Base-by-base conservation (phyloP, 2,329 filamentous ascomycete genomes). In the Ophiognomonia clavigignenti-juglandacearum region DNA sequence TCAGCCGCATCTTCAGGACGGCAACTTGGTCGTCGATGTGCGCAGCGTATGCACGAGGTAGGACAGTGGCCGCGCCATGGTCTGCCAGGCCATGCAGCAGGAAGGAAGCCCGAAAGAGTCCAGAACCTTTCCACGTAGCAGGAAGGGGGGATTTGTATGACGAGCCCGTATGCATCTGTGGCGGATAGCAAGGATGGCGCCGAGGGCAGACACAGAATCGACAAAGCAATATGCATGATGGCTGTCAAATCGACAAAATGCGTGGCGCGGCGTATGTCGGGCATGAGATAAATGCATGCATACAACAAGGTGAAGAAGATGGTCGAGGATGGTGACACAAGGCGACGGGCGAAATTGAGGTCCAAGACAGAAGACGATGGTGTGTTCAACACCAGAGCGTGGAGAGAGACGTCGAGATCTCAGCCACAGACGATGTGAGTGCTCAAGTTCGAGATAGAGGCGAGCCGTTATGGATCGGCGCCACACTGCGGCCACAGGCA, bases 361-460 rank as follows among this genome's bases (percentile, higher is more conserved):
- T 16, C 39, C 42, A 43, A 52, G 50, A 49, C 50, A 49, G 22
- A 24, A 24, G 27, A 22, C 34, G 19, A 39, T 27, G 35, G 31
- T 23, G 16, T 45, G 46, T 52, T 35, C 44, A 20, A 37, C 35
- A 20, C 20, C 10, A 23, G 36, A 16, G 4, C 18, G 23, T 24
- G 11, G 24, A 32, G 19, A 24, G 7, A 34, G 20, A 14, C n/a
- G 32, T 27, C n/a, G 13, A 27, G 19, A 39, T 43, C 40, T 34
- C 34, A 46, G 31, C 37, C 34, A 41, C 31, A 36, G 16, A 27
- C 43, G 32, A 19, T 41, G 16, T 52, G 47, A 52, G 26, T 52
- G 50, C 50, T 45, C 47, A 52, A 40, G 50, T 50, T 52, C 26
- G 47, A 50, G 36, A 23, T 37, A 19, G 40, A 50, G 35, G 39